phyloP scores from a whole-genome alignment of 805 yeast species.

The Cyberlindnera samutprakarnensis region DNA sequence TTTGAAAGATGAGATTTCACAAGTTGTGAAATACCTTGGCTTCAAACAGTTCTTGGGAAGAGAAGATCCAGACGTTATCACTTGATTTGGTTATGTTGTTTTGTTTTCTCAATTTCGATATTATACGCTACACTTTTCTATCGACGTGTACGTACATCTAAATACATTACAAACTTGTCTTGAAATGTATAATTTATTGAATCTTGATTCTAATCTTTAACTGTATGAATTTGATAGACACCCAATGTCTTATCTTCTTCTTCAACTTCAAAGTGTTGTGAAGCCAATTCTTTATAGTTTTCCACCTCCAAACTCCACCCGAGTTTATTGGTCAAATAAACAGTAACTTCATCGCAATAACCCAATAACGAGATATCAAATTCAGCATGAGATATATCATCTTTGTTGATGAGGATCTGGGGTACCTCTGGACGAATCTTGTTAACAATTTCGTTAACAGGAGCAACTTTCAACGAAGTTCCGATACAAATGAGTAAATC shows the following conservation, averaged over 20 bases:
- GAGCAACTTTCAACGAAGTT: constrained; percentile 86
- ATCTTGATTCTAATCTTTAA: too few relatives aligned
- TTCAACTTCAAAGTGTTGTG: constrained; percentile 24
- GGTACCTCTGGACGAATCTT: constrained; percentile 68
- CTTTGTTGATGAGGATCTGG: constrained; percentile 72
- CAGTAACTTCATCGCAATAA: constrained; percentile 75
- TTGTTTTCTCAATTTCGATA: too few relatives aligned
- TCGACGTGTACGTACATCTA: too few relatives aligned
- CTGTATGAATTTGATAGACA: constrained; percentile 23
- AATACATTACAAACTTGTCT: too few relatives aligned
- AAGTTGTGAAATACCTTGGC: constrained; percentile 60
- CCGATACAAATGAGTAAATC: constrained; percentile 83
- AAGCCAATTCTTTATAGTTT: constrained; percentile 32
- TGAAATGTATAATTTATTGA: too few relatives aligned
- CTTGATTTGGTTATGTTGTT: too few relatives aligned
- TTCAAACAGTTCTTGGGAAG: constrained; percentile 72
- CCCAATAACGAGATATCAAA: constrained; percentile 78
- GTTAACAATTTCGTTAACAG: constrained; percentile 84
- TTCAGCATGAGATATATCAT: constrained; percentile 65
- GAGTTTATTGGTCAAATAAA: constrained; percentile 48
- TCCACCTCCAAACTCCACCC: constrained; percentile 56
- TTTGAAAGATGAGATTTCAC: constrained; percentile 52
- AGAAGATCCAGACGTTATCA: constrained; percentile 83
- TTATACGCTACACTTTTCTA: too few relatives aligned
- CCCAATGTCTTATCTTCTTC: constrained; percentile 26